A percentile compares a stretch with the other conserved stretches of the same genome.
phyloP scores from a whole-genome alignment of 257 asterid species.

The Linderniella brevidens region DNA sequence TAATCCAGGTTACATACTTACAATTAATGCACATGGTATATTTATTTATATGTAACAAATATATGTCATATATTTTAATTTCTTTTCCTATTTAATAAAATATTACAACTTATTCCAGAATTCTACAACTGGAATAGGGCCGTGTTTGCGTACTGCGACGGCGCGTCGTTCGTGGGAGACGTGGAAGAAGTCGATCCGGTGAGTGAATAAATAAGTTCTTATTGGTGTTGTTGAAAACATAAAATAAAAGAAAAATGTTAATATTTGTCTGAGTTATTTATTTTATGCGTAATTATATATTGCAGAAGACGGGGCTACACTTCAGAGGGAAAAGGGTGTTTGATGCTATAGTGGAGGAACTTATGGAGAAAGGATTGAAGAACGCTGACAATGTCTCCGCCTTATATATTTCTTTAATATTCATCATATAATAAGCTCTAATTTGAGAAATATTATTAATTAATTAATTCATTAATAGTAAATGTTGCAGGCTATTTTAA shows the following conservation, averaged over 20 bases:
- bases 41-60: no score
- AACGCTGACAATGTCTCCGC: conserved; percentile 1
- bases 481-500: neutral
- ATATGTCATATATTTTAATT: no score
- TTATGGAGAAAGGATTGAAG: neutral
- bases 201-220: no score
- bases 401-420: neutral
- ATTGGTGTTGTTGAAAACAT: no score
- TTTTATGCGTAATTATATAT: neutral
- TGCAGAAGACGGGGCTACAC: neutral
- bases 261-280: no score
- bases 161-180: conserved; percentile 6
- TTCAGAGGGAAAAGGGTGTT: neutral
- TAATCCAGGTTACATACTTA: no score
- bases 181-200: neutral
- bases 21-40: no score
- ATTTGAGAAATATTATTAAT: no score
- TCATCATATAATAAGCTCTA: no score
- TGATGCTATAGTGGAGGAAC: neutral
- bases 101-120: neutral
- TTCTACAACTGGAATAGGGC: conserved; percentile 7
- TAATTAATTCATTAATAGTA: neutral
- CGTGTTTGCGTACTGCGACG: conserved; percentile 3
- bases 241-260: neutral
- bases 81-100: neutral